Percentiles rank a stretch among this genome's conserved stretches.
Evolutionary conservation across 2,329 filamentous ascomycete species (phyloP).

Genomic region (Ophiostoma sp.): DNA sequence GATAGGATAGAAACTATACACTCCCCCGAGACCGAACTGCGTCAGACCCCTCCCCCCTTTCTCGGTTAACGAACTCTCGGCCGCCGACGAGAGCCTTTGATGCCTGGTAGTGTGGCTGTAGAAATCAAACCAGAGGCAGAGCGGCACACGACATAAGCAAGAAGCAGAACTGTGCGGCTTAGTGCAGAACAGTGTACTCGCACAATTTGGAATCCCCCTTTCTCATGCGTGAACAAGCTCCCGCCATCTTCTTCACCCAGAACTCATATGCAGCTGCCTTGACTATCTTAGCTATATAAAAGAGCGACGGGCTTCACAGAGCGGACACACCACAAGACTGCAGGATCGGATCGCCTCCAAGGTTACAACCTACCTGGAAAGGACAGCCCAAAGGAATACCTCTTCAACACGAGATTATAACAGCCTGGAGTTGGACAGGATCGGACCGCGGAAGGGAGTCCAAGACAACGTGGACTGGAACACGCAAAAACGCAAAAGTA

Average conservation of each 20-base stretch:
- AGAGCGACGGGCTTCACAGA: neutral
- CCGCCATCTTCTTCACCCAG: neutral
- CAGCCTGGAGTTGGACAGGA: constrained; percentile 1
- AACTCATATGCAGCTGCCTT: neutral
- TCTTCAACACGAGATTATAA: neutral
- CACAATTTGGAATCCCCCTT: neutral
- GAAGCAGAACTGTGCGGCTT: neutral
- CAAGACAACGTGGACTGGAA: neutral
- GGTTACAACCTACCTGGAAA: neutral
- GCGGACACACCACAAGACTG: neutral
- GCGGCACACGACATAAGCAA: constrained; percentile 3
- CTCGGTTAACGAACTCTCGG: neutral
- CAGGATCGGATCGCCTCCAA: neutral
- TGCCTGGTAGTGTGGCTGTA: neutral
- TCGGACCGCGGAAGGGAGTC: neutral
- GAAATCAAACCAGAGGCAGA: neutral
- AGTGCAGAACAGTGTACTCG: neutral
- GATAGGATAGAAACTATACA: neutral
- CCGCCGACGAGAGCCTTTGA: neutral
- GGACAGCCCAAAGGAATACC: neutral
- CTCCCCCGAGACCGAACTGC: neutral
- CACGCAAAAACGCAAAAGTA: neutral
- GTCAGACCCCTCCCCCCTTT: neutral
- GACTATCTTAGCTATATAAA: neutral
- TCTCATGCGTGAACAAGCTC: neutral